Evolutionary conservation across 805 yeast species (phyloP).

Genomic region (Kazachstania africana): DNA sequence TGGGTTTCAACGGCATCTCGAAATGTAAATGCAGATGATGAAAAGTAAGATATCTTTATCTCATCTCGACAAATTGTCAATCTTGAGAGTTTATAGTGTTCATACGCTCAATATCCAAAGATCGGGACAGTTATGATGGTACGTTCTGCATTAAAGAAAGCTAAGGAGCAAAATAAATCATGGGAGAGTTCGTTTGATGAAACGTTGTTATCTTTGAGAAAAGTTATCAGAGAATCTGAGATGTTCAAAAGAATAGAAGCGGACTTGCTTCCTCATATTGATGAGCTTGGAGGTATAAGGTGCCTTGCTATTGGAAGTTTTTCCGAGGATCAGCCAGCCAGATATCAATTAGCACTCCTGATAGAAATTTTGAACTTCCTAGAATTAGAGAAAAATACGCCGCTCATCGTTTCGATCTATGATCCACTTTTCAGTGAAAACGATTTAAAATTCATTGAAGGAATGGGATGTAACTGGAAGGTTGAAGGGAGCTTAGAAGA

Average conservation of each 20-base stretch:
- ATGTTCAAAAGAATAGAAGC: slow-evolving; percentile 21
- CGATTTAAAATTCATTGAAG: slow-evolving; percentile 31
- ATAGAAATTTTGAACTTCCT: slow-evolving; percentile 27
- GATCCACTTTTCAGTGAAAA: slow-evolving; percentile 50
- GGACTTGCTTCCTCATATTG: slow-evolving; percentile 6
- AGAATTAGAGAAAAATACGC: neutral
- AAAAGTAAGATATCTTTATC: too few species aligned
- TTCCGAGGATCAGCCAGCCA: slow-evolving; percentile 42
- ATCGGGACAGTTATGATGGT: too few species aligned
- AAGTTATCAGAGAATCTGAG: slow-evolving; percentile 14
- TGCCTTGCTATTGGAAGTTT: slow-evolving; percentile 70
- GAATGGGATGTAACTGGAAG: slow-evolving; percentile 18
- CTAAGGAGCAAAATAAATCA: too few species aligned
- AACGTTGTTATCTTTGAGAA: slow-evolving; percentile 10
- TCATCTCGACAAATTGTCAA: too few species aligned
- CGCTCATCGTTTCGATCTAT: slow-evolving; percentile 34
- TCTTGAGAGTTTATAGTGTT: too few species aligned
- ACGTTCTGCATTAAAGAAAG: too few species aligned
- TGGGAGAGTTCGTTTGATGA: slow-evolving; percentile 4
- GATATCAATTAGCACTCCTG: slow-evolving; percentile 55
- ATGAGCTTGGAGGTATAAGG: slow-evolving; percentile 29
- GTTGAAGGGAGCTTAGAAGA: slow-evolving; percentile 13
- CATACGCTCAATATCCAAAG: too few species aligned
- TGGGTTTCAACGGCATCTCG: too few species aligned
- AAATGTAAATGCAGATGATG: too few species aligned